Evolutionary conservation across 257 asterid species (phyloP).

Genomic region (Euphrasia confusa): DNA sequence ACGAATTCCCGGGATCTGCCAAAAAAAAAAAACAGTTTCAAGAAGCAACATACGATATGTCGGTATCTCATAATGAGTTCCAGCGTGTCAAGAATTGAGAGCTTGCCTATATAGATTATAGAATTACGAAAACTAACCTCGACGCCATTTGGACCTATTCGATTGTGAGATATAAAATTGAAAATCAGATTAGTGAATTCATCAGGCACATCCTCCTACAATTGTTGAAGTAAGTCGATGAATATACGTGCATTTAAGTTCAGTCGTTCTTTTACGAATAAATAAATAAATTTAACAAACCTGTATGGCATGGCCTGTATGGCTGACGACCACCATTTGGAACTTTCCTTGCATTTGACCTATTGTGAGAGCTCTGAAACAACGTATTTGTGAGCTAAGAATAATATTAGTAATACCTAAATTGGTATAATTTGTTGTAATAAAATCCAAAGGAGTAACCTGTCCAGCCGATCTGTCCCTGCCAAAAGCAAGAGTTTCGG

Average conservation of each 20-base stretch:
- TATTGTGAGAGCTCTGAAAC: constrained; percentile 79
- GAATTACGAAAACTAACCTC: constrained; percentile 51
- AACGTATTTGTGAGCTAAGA: neutral
- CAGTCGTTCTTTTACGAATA: neutral
- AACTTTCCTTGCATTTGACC: constrained; percentile 99
- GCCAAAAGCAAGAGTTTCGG: constrained; percentile 96
- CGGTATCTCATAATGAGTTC: neutral
- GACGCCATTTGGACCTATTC: constrained; percentile 72
- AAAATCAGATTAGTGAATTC: constrained; percentile 69
- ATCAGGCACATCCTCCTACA: constrained; percentile 92
- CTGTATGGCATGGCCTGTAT: constrained; percentile 98
- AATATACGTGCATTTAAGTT: neutral
- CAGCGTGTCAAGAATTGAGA: neutral
- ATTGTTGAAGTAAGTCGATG: constrained; percentile 21
- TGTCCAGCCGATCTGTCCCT: constrained; percentile 97
- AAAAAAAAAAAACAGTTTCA: neutral
- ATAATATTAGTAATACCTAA: neutral
- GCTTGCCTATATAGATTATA: neutral
- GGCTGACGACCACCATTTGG: constrained; percentile 92
- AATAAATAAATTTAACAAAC: constrained; percentile 28
- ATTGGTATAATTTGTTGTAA: neutral
- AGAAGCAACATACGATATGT: neutral
- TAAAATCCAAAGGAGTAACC: constrained; percentile 33
- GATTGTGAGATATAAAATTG: constrained; percentile 68
- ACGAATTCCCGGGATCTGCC: constrained; percentile 48